phyloP scores from a whole-genome alignment of 2,329 filamentous ascomycete species.

The Fusarium cyanostomum region DNA sequence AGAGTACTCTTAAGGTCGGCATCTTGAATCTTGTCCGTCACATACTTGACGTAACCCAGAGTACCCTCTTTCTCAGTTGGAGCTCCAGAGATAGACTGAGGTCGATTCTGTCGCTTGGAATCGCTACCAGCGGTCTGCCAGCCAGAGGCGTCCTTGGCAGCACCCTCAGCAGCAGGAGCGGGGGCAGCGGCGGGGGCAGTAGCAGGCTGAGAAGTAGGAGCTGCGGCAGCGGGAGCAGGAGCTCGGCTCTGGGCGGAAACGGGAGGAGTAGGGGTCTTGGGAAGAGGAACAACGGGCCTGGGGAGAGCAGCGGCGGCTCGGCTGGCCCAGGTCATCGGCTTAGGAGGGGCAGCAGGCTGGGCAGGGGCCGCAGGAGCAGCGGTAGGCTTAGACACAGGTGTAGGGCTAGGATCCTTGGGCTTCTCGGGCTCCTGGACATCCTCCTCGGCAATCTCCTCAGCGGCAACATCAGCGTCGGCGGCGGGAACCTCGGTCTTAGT shows the following conservation, averaged over 20 bases:
- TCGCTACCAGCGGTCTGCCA: slow-evolving; percentile 92
- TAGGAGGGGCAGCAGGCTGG: slow-evolving; percentile 58
- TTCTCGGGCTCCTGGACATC: slow-evolving; percentile 68
- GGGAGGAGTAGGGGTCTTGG: slow-evolving; percentile 66
- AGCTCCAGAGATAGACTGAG: slow-evolving; percentile 69
- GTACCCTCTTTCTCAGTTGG: slow-evolving; percentile 77
- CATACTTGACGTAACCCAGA: slow-evolving; percentile 94
- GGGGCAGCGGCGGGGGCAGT: slow-evolving; percentile 50
- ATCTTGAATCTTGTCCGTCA: slow-evolving; percentile 85
- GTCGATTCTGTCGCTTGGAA: slow-evolving; percentile 83
- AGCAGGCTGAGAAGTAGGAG: slow-evolving; percentile 50
- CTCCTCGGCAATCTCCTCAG: slow-evolving; percentile 64
- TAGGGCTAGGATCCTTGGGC: slow-evolving; percentile 70
- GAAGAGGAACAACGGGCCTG: slow-evolving; percentile 61
- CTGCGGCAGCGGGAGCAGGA: slow-evolving; percentile 56
- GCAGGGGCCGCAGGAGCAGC: slow-evolving; percentile 50
- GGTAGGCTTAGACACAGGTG: slow-evolving; percentile 54
- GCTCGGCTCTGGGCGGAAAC: slow-evolving; percentile 60
- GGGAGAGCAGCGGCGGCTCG: slow-evolving; percentile 68
- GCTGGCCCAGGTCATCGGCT: slow-evolving; percentile 81
- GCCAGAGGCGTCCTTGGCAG: slow-evolving; percentile 61
- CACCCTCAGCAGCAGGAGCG: slow-evolving; percentile 52
- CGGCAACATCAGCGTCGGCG: slow-evolving; percentile 60
- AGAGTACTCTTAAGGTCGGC: slow-evolving; percentile 76
- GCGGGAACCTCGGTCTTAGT: slow-evolving; percentile 48